These are phyloP conservation scores for Pseudognaphalium luteoalbum DNA, from an alignment of 129 eudicot species.

Conservation along the genomic window DNA sequence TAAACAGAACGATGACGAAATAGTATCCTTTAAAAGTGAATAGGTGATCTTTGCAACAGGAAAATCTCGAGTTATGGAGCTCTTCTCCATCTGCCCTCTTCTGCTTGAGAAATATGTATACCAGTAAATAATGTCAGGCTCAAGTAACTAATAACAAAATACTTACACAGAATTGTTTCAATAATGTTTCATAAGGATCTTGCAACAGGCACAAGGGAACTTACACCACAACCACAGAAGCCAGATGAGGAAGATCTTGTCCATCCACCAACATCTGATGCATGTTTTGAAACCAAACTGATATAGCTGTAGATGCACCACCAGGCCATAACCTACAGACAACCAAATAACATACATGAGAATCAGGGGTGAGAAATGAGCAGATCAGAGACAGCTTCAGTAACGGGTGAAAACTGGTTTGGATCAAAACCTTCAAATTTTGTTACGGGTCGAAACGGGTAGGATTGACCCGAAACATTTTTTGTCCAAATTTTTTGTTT, in stretches of 20 bases:
- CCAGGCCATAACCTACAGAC: slow-evolving; percentile 94
- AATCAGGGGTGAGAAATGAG: background rate
- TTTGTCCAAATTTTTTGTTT: background rate
- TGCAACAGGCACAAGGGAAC: slow-evolving; percentile 28
- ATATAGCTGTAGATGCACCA: slow-evolving; percentile 83
- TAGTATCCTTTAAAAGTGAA: slow-evolving; percentile 58
- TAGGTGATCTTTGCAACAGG: slow-evolving; percentile 80
- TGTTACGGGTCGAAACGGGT: background rate
- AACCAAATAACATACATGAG: slow-evolving; percentile 15
- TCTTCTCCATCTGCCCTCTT: slow-evolving; percentile 92
- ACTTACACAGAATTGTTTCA: background rate
- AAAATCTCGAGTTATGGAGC: slow-evolving; percentile 73
- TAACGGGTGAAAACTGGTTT: background rate
- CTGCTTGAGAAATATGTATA: slow-evolving; percentile 49
- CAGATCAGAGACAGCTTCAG: background rate
- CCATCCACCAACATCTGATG: slow-evolving; percentile 39
- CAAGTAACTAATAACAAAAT: background rate
- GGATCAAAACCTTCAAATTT: background rate
- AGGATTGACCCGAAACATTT: background rate
- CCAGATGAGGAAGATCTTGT: slow-evolving; percentile 86
- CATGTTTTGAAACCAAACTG: slow-evolving; percentile 80
- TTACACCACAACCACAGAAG: slow-evolving; percentile 83
- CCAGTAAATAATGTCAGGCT: slow-evolving; percentile 1
- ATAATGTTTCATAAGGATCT: background rate
- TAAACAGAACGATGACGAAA: slow-evolving; percentile 70